phyloP scores from a whole-genome alignment of 2,329 filamentous ascomycete species.

The Hirsutella minnesotensis region DNA sequence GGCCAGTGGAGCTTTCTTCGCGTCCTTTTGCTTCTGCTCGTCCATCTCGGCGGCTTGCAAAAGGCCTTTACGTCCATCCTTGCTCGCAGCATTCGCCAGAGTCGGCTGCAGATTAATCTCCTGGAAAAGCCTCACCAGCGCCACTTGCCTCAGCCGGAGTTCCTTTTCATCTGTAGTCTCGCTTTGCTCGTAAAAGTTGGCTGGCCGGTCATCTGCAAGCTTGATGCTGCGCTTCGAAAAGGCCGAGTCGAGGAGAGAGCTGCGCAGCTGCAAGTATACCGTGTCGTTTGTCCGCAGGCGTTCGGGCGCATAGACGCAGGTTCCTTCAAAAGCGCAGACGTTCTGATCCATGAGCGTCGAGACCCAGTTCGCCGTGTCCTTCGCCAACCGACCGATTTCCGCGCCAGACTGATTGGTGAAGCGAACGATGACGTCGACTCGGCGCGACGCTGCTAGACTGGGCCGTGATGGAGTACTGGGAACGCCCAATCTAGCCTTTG shows the following conservation, averaged over 20 bases:
- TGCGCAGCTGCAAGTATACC: constrained; percentile 78
- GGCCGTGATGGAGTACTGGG: constrained; percentile 21
- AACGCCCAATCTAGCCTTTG: constrained; percentile 27
- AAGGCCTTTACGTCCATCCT: constrained; percentile 71
- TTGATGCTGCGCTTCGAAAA: constrained; percentile 54
- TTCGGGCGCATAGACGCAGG: constrained; percentile 82
- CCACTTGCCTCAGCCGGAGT: constrained; percentile 73
- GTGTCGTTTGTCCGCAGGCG: constrained; percentile 81
- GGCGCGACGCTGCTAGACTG: constrained; percentile 44
- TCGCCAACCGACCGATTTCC: constrained; percentile 78
- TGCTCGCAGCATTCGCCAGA: constrained; percentile 61
- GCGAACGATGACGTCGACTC: constrained; percentile 77
- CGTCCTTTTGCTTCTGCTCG: constrained; percentile 58
- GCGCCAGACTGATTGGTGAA: constrained; percentile 71
- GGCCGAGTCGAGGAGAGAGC: constrained; percentile 60
- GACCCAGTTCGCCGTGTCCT: constrained; percentile 83
- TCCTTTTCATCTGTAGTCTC: constrained; percentile 79
- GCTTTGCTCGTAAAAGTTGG: constrained; percentile 68
- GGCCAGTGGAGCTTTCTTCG: constrained; percentile 18
- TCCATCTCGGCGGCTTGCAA: constrained; percentile 80
- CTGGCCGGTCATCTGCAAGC: constrained; percentile 56
- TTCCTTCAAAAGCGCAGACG: constrained; percentile 76
- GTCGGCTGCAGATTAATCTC: constrained; percentile 76
- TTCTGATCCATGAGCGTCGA: constrained; percentile 85
- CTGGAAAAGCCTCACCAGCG: constrained; percentile 76